Percentiles rank a stretch among this genome's conserved stretches.
These are phyloP conservation scores for Pythium utonaiense DNA, from an alignment of 352 stramenopile species.

Conservation along the genomic window DNA sequence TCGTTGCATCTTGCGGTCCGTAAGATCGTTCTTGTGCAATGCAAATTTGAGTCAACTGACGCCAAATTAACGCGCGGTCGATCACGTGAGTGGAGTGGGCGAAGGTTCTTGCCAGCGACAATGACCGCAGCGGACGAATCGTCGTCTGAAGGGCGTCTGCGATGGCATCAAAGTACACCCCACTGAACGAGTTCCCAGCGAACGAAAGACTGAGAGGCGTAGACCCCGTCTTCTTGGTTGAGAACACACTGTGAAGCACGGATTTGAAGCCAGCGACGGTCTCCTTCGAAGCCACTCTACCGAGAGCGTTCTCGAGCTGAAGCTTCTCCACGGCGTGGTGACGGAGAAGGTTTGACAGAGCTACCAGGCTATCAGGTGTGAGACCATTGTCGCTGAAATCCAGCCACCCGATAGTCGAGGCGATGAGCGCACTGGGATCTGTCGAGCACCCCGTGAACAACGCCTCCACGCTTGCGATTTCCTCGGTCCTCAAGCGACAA, in stretches of 20 bases:
- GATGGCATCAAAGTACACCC: conserved; percentile 1
- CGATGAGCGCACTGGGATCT: neutral
- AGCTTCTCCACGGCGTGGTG: neutral
- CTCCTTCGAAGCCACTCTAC: neutral
- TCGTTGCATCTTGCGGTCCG: too few relatives aligned
- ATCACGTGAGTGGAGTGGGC: neutral
- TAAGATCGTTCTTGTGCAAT: neutral
- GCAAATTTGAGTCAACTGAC: neutral
- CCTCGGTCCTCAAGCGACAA: conserved; percentile 1
- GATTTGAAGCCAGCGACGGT: neutral
- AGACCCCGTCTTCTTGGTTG: neutral
- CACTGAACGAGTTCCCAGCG: conserved; percentile 10
- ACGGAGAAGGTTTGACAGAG: neutral
- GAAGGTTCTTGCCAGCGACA: conserved; percentile 9
- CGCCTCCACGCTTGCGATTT: neutral
- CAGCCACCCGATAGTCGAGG: neutral
- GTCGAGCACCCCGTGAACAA: neutral
- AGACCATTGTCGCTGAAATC: conserved; percentile 18
- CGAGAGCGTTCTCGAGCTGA: conserved; percentile 13
- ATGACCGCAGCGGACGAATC: neutral
- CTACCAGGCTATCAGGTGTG: neutral
- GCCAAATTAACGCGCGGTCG: conserved; percentile 1
- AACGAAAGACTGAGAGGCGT: conserved; percentile 12
- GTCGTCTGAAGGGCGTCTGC: neutral
- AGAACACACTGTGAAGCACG: neutral